Evolutionary conservation across 306 rosid species (phyloP), one percentile per base, ranked within the genome.

Genomic region (Dryas octopetala): DNA sequence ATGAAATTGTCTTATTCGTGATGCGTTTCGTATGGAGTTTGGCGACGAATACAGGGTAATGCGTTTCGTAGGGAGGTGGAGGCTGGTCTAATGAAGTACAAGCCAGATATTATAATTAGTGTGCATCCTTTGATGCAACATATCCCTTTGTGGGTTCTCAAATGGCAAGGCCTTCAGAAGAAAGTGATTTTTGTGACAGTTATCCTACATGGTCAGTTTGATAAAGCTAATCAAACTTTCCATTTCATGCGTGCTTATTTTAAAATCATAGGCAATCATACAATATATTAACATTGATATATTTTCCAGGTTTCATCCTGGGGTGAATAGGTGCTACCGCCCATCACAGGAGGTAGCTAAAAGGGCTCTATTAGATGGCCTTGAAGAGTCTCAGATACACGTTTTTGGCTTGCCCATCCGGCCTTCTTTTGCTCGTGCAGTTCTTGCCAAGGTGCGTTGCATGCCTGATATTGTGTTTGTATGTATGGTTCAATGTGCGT

Each of bases 101-200:
- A 86, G 64, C 99, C 99, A 32, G 98, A 92, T 73, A 92, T 96
- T 47, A 96, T 96, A 76, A 92, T 96, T 51, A 96, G 99, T 76
- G 99, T 96, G 16, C 99, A 96, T 74, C 99, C 99, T 62, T 81
- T 96, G 78, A 96, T 96, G 99, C 99, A 96, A 54, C 99, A 96
- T 76, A 92, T 96, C 86, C 99, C 99, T 43, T 73, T 92, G 67
- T 92, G 99, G 99, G 99, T 96, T 73, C 90, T 96, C n/a, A 96
- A 96, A 76, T 96, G 99, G 98, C 99, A 96, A 86, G 90, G 92
- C 76, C 87, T 96, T 76, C 96, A 90, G 74, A 86, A 96, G 84
- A 96, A 90, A 83, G 99, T 96, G 66, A 52, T 92, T 41, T 96
- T 96, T 85, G 93, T 85, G 58, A 92, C 99, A 0, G 97, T 96